Base-by-base conservation (phyloP, 129 eudicot species). In the Pseudognaphalium luteoalbum region DNA sequence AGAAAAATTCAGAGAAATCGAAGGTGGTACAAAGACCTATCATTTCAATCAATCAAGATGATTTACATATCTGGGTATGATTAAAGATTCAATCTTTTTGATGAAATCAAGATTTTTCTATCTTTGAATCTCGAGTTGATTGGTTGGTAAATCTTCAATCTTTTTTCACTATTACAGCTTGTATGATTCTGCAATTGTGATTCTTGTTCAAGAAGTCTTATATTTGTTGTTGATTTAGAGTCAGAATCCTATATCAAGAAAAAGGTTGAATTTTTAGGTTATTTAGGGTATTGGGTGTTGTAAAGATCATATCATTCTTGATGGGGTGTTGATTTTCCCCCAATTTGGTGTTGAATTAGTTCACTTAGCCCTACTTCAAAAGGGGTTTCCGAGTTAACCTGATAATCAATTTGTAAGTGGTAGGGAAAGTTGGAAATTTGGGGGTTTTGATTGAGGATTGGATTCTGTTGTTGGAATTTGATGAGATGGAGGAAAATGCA, bases 401-500 rank as follows among this genome's bases (percentile, higher is more conserved):
- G 28, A 58, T 6, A 61, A 61, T 61, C 28, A 21, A 35, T 60
- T 9, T 60, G 16, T 28, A 58, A 60, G 66, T 60, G 66, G 66
- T 56, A 59, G 75, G 57, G 59, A 58, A 51, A 52, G 60, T 63
- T 30, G 37, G 66, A 35, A 62, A 44, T 50, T 71, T 72, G 71
- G 69, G 58, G 19, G 37, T 54, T 54, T 72, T 68, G 66, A 66
- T 15, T 47, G 54, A 47, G 54, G 14, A 69, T 66, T 44, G 25
- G 56, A 70, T 30, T 59, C 47, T 34, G 65, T 30, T 47, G 17
- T 58, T 22, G 44, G 15, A 39, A 28, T 64, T 74, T 79, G 86
- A 87, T 85, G 96, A 77, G 70, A 93, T 93, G 98, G 98, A 84
- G 73, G 95, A 85, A 83, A 90, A 90, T 86, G 96, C 94, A 54